Conservation (phyloP, 2,329 filamentous ascomycete genomes). For the Fusarium cyanostomum region DNA sequence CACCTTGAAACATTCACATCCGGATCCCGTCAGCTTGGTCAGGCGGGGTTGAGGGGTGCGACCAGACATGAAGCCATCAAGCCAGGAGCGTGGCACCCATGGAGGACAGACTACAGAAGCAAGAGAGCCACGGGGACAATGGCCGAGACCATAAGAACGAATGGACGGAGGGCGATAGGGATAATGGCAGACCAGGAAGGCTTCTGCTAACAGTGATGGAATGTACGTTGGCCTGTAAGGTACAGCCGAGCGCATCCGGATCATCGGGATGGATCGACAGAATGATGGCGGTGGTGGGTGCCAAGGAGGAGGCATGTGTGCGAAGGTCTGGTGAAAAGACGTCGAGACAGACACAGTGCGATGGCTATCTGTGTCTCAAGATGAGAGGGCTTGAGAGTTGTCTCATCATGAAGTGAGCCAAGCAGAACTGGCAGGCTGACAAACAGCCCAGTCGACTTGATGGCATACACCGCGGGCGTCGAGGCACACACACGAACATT, state of each 20-base stretch:
- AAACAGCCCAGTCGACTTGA: conserved; percentile 10
- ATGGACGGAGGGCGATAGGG: background rate
- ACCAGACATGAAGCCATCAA: conserved; percentile 23
- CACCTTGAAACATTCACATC: conserved; percentile 14
- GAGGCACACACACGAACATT: conserved; percentile 4
- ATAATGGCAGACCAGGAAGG: background rate
- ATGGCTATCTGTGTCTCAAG: too few species aligned
- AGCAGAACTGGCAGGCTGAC: background rate
- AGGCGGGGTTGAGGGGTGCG: conserved; percentile 21
- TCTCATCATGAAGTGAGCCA: too few species aligned
- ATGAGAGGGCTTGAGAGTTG: too few species aligned
- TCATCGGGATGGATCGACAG: background rate
- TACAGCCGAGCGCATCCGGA: conserved; percentile 3
- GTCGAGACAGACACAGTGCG: too few species aligned
- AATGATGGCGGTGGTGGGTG: conserved; percentile 2
- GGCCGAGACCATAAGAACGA: background rate
- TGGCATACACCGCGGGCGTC: conserved; percentile 2
- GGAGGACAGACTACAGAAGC: conserved; percentile 4
- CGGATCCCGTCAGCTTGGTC: conserved; percentile 18
- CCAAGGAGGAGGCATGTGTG: conserved; percentile 6
- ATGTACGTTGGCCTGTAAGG: conserved; percentile 14
- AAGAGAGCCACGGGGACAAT: conserved; percentile 24
- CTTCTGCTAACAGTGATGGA: conserved; percentile 17
- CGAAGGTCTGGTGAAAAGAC: background rate
- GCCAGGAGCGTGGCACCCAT: conserved; percentile 32